Evolutionary conservation across 2,329 filamentous ascomycete species (phyloP), one percentile per base, ranked within the genome.

Genomic region (Dendryphion nanum): DNA sequence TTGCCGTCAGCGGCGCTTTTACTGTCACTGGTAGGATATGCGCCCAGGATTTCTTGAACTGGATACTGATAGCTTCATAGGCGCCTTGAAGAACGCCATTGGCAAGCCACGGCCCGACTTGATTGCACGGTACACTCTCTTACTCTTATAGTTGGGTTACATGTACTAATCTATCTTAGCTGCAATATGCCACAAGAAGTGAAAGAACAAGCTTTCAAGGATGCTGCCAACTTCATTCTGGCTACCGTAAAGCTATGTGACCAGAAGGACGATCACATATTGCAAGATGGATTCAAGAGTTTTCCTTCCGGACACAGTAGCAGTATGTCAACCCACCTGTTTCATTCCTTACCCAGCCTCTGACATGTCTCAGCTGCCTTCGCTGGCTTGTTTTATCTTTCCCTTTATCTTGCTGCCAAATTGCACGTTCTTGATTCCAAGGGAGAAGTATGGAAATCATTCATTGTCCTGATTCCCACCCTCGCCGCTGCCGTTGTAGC

Each of bases 91-190:
- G 59, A 80, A 76, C 51, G 73, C 76, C 3, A 76, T 76, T 44
- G 78, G 78, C 24, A 81, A 79, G 53, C 78, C 78, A 4, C 63
- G 78, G 30, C 78, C 78, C 2, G 78, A 81, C 64, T 50, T 81
- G n/a, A 77, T 81, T 41, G 70, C 68, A 55, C 71, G 78, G 78
- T 59, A 63, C 31, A 20, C n/a, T 21, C n/a, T 26, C 23, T 26
- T 26, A 3, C n/a, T 8, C 10, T n/a, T 26, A 26, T 26, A 26
- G n/a, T n/a, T n/a, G n/a, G n/a, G n/a, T n/a, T n/a, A n/a, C n/a
- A n/a, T n/a, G n/a, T n/a, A n/a, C n/a, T n/a, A n/a, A n/a, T n/a
- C n/a, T n/a, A n/a, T n/a, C n/a, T n/a, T n/a, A n/a, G n/a, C n/a
- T n/a, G n/a, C n/a, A n/a, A n/a, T n/a, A n/a, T n/a, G n/a, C n/a